Evolutionary conservation across 257 asterid genomes (phyloP), one percentile per base, ranked within the genome.

Genomic region (Nicotiana noctiflora): DNA sequence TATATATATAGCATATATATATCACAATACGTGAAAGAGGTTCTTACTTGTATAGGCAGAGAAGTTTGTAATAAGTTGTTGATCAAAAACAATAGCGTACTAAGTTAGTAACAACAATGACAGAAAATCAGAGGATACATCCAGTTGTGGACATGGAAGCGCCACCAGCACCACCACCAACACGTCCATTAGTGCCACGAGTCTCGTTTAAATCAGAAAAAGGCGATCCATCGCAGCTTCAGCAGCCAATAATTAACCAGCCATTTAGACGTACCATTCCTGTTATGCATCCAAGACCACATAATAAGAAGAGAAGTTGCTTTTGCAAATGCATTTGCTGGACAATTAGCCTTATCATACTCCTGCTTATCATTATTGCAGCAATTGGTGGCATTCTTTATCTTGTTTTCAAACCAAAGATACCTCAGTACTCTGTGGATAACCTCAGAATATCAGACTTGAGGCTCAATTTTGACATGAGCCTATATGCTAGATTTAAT

Each of bases 391-490:
- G 91, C 72, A 87, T 92, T 80, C 84, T 93, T 19, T 93, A 91
- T 87, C 85, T 88, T 23, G 90, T 88, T 6, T 94, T 93, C 81
- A 87, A 87, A 83, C 98, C 98, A 81, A 93, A 92, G 87, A 80
- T 93, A 57, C 98, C 98, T 25, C 85, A 90, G 3, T 93, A 93
- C 90, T 93, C 98, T 3, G 95, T 94, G 0, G 92, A 92, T 88
- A 88, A 89, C 83, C 97, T 95, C 84, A 88, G 89, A 59, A 93
- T 93, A 83, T 87, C 97, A 4, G 97, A 90, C 62, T 82, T 93
- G 84, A 87, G 94, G 0, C 93, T 93, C 14, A 92, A 93, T 65
- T 86, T 90, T 13, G 98, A 94, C 87, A 34, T 90, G 85, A 92
- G 91, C 86, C 98, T 93, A 40, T 89, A 91, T 15, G 92, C 94